A percentile compares a stretch with the other conserved stretches of the same genome.
phyloP scores from a whole-genome alignment of 2,329 filamentous ascomycete genomes.

The Nothophoma quercina region DNA sequence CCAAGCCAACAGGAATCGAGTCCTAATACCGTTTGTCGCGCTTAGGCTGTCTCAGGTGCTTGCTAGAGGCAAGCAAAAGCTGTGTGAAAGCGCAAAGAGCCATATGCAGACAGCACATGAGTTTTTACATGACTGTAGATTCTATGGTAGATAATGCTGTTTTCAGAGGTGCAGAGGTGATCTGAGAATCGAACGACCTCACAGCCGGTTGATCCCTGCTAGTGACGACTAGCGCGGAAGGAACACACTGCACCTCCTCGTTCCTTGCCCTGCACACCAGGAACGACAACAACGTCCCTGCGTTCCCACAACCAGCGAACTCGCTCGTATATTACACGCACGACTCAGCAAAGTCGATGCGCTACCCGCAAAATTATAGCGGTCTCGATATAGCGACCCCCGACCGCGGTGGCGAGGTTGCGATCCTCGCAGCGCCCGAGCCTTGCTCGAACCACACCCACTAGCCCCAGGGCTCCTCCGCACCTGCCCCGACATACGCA shows the following conservation, averaged over 20 bases:
- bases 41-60: too few species aligned
- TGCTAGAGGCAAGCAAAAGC: too few species aligned
- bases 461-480: slow-evolving; percentile 33
- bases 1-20: not conserved
- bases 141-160: slow-evolving; percentile 5
- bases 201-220: slow-evolving; percentile 1
- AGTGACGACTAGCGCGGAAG: slow-evolving; percentile 2
- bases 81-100: too few species aligned
- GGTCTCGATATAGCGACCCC: slow-evolving; percentile 24
- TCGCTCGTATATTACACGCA: not conserved
- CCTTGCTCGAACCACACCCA: slow-evolving; percentile 32
- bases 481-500: slow-evolving; percentile 27
- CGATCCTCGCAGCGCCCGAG: slow-evolving; percentile 37
- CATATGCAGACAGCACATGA: too few species aligned
- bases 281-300: slow-evolving; percentile 26
- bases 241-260: slow-evolving; percentile 31
- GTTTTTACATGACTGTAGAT: too few species aligned
- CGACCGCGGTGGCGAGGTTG: slow-evolving; percentile 38
- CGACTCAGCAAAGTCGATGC: slow-evolving; percentile 25
- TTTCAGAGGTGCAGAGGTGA: slow-evolving; percentile 10
- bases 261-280: slow-evolving; percentile 27
- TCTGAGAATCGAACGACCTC: slow-evolving; percentile 15
- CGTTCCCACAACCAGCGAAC: slow-evolving; percentile 20
- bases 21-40: too few species aligned
- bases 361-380: slow-evolving; percentile 32